These are phyloP conservation scores for Xenoacremonium recifei DNA, from an alignment of 2,329 filamentous ascomycete species.

Conservation along the genomic window DNA sequence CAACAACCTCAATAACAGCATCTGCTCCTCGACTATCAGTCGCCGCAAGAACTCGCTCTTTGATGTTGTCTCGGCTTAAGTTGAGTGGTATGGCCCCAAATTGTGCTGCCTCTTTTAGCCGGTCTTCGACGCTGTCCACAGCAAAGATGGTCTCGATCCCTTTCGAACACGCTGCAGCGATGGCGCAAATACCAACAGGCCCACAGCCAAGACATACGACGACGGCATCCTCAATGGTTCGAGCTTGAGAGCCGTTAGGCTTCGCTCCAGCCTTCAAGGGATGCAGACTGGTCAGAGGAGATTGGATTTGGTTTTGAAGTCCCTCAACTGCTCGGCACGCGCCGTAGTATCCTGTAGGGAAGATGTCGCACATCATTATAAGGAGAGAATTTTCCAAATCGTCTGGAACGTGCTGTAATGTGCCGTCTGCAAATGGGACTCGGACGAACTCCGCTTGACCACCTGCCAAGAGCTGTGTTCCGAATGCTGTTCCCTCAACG, in stretches of 20 bases:
- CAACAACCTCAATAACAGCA: slow-evolving; percentile 3
- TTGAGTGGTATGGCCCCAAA: neutral
- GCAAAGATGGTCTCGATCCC: slow-evolving; percentile 5
- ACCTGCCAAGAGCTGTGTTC: slow-evolving; percentile 3
- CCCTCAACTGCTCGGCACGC: neutral
- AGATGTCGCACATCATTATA: slow-evolving; percentile 11
- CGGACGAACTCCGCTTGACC: slow-evolving; percentile 11
- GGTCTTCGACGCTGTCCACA: slow-evolving; percentile 7
- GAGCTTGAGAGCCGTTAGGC: slow-evolving; percentile 1
- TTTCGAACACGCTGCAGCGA: slow-evolving; percentile 1
- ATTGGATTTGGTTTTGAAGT: too few relatives aligned
- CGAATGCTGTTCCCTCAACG: neutral
- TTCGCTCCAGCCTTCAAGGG: neutral
- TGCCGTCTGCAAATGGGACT: slow-evolving; percentile 5
- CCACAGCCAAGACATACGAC: slow-evolving; percentile 8
- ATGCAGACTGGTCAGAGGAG: too few relatives aligned
- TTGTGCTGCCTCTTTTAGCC: neutral
- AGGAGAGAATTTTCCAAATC: slow-evolving; percentile 7
- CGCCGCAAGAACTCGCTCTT: neutral
- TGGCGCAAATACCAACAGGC: slow-evolving; percentile 10
- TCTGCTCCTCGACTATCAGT: slow-evolving; percentile 1
- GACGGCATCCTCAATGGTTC: neutral
- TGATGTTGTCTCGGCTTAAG: neutral
- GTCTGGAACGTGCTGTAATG: neutral
- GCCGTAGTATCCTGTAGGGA: slow-evolving; percentile 10